Conservation (phyloP, 352 stramenopile genomes). For the Phytophthora boehmeriae region DNA sequence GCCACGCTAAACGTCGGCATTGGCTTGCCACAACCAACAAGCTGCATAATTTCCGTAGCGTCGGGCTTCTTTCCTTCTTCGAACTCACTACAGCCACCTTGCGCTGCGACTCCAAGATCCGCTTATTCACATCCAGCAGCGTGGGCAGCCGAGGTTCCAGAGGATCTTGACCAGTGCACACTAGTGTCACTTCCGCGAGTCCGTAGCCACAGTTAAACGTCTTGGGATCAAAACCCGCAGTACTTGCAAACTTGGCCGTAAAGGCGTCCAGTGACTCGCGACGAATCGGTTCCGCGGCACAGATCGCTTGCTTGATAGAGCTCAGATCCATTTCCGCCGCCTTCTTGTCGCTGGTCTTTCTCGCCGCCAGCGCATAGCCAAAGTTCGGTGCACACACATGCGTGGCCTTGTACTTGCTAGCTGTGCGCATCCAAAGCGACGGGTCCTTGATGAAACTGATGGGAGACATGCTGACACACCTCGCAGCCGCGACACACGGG, state of each 20-base stretch:
- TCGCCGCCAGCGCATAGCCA: slow-evolving; percentile 71
- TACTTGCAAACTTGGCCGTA: slow-evolving; percentile 60
- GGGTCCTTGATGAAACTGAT: slow-evolving; percentile 90
- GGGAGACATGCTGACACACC: slow-evolving; percentile 83
- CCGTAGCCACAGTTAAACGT: slow-evolving; percentile 88
- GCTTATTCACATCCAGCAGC: slow-evolving; percentile 73
- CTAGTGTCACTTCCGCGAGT: slow-evolving; percentile 82
- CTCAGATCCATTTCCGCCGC: slow-evolving; percentile 65
- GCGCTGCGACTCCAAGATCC: slow-evolving; percentile 58
- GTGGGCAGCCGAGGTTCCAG: slow-evolving; percentile 53
- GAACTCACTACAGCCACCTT: slow-evolving; percentile 43
- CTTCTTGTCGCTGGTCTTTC: slow-evolving; percentile 77
- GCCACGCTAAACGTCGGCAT: slow-evolving; percentile 77
- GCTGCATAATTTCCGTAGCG: slow-evolving; percentile 48
- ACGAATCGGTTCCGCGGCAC: slow-evolving; percentile 81
- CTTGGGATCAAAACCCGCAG: slow-evolving; percentile 61
- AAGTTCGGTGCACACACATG: slow-evolving; percentile 85
- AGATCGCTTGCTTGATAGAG: slow-evolving; percentile 77
- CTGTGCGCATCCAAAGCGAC: slow-evolving; percentile 78
- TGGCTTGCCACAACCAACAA: slow-evolving; percentile 83
- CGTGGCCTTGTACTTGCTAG: slow-evolving; percentile 77
- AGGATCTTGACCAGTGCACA: slow-evolving; percentile 75
- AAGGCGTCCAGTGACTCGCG: slow-evolving; percentile 80
- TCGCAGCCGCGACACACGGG: slow-evolving; percentile 56
- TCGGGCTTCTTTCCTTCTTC: slow-evolving; percentile 23